Evolutionary conservation across 1,139 yeast species (phyloP).

Genomic region (Arxiozyma slooffiae): DNA sequence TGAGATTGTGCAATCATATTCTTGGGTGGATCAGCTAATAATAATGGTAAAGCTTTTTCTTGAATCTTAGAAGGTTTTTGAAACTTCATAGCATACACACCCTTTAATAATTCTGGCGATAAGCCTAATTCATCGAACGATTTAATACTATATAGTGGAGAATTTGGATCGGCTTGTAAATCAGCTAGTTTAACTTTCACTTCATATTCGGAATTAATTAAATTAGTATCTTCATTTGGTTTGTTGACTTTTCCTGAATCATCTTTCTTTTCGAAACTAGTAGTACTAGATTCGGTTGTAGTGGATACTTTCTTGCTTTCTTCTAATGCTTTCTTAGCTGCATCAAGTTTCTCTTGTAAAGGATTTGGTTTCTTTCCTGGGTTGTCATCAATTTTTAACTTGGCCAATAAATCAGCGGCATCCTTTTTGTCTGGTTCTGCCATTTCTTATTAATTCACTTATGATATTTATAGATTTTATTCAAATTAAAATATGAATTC

Average conservation of each 20-base stretch:
- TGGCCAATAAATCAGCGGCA: constrained; percentile 35
- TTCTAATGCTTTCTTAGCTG: constrained; percentile 6
- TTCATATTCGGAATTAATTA: constrained; percentile 71
- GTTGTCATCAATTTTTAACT: constrained; percentile 29
- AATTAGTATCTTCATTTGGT: constrained; percentile 36
- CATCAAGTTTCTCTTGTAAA: constrained; percentile 2
- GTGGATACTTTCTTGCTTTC: constrained; percentile 6
- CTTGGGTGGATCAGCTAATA: constrained; percentile 68
- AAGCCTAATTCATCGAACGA: constrained; percentile 88
- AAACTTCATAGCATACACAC: constrained; percentile 83
- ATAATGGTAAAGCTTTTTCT: constrained; percentile 86
- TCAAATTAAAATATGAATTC: not conserved
- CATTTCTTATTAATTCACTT: constrained; percentile 7
- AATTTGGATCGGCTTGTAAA: constrained; percentile 92
- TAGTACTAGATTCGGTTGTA: not conserved
- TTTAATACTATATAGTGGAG: constrained; percentile 84
- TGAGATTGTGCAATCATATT: constrained; percentile 97
- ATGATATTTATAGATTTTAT: not conserved
- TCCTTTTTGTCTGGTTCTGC: constrained; percentile 27
- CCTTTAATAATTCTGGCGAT: constrained; percentile 73
- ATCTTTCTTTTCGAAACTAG: constrained; percentile 11
- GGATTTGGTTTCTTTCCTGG: constrained; percentile 11
- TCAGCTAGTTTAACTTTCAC: constrained; percentile 91
- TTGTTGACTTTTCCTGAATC: constrained; percentile 7
- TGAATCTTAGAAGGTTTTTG: constrained; percentile 95